Percentiles rank a stretch among this genome's conserved stretches.
Conservation (phyloP, 2,329 filamentous ascomycete species). For the Neocatenulostroma microsporum region DNA sequence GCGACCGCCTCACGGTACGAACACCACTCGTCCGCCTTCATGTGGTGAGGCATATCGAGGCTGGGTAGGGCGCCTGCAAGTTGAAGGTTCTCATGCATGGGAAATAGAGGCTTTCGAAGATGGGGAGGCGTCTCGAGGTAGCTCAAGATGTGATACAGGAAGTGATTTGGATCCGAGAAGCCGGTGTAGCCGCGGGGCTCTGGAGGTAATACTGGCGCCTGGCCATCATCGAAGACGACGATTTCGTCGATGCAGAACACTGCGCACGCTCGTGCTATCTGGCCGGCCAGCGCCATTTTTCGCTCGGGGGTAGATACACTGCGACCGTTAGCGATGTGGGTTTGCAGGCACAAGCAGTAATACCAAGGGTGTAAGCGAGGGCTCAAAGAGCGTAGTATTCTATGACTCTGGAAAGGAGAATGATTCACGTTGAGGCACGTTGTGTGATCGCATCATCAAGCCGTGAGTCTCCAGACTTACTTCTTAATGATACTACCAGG, state of each 20-base stretch:
- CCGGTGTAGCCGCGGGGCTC: slow-evolving; percentile 52
- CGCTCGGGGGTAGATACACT: slow-evolving; percentile 68
- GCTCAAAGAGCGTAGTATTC: too few relatives aligned
- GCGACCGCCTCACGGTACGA: slow-evolving; percentile 73
- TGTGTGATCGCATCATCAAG: too few relatives aligned
- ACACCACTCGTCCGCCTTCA: slow-evolving; percentile 68
- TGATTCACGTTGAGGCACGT: too few relatives aligned
- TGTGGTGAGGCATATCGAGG: slow-evolving; percentile 78
- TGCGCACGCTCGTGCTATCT: slow-evolving; percentile 70
- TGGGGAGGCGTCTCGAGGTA: slow-evolving; percentile 82
- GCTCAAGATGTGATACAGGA: slow-evolving; percentile 67
- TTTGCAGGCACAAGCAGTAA: not conserved
- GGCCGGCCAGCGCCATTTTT: slow-evolving; percentile 63
- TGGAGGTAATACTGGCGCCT: slow-evolving; percentile 26
- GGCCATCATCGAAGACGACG: slow-evolving; percentile 70
- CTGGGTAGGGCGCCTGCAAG: slow-evolving; percentile 66
- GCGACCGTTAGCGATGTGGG: slow-evolving; percentile 8
- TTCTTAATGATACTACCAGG: slow-evolving; percentile 70
- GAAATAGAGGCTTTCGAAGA: slow-evolving; percentile 67
- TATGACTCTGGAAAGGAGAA: too few relatives aligned
- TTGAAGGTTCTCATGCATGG: slow-evolving; percentile 68
- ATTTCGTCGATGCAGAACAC: slow-evolving; percentile 82
- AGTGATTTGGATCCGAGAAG: slow-evolving; percentile 68
- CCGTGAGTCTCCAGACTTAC: slow-evolving; percentile 36
- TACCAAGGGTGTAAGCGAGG: not conserved